phyloP scores from a whole-genome alignment of 2,329 filamentous ascomycete species.

The Furcasterigmium sp. region DNA sequence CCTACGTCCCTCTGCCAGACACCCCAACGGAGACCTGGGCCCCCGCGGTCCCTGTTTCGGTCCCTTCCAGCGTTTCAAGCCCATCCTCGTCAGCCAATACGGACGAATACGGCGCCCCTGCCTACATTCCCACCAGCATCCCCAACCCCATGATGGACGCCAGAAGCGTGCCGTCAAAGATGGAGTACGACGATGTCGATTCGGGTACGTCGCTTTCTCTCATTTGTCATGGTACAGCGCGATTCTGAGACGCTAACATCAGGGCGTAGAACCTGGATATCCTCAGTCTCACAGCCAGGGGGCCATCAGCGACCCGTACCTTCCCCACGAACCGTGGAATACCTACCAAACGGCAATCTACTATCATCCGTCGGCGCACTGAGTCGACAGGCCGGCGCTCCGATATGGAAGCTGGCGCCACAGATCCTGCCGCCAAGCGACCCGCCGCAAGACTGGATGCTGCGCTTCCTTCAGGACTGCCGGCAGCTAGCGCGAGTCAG shows the following conservation, averaged over 20 bases:
- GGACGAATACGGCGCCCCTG: constrained; percentile 38
- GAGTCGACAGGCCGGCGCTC: constrained; percentile 16
- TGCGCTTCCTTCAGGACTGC: constrained; percentile 28
- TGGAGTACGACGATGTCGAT: constrained; percentile 30
- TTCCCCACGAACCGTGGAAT: constrained; percentile 14
- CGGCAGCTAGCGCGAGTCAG: constrained; percentile 19
- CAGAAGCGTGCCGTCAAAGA: constrained; percentile 27
- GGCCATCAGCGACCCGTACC: constrained; percentile 11
- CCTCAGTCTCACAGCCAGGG: constrained; percentile 17
- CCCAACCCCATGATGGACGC: constrained; percentile 36
- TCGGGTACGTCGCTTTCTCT: constrained; percentile 9
- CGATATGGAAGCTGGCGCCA: constrained; percentile 26
- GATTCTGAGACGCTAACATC: constrained; percentile 20
- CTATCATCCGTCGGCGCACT: constrained; percentile 25
- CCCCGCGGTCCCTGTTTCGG: constrained; percentile 33
- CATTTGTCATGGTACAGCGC: constrained; percentile 11
- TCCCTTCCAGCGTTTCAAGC: constrained; percentile 45
- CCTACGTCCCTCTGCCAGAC: constrained; percentile 34
- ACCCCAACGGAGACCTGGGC: constrained; percentile 41
- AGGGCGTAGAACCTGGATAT: constrained; percentile 24
- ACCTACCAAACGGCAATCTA: constrained; percentile 12
- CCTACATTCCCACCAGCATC: constrained; percentile 45
- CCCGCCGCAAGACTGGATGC: constrained; percentile 27
- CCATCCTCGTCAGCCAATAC: constrained; percentile 42
- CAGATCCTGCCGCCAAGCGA: constrained; percentile 21